A percentile compares a stretch with the other conserved stretches of the same genome.
phyloP scores from a whole-genome alignment of 768 basidiomycete genomes.

The Leccinum variicolor region DNA sequence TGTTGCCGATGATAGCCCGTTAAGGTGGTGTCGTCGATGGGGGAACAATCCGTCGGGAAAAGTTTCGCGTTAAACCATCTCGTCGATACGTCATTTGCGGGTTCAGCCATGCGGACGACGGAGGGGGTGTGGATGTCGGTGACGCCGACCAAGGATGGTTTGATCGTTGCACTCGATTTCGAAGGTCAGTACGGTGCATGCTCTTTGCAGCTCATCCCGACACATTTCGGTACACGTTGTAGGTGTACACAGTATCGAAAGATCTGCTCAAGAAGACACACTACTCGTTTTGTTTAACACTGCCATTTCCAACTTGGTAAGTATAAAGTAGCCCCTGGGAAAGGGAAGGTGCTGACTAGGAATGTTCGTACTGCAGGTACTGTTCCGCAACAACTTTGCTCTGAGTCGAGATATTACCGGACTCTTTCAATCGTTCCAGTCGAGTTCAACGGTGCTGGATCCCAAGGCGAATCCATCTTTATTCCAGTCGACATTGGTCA shows the following conservation, averaged over 20 bases:
- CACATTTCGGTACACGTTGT: neutral
- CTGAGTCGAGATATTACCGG: slow-evolving; percentile 57
- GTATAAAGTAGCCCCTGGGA: slow-evolving; percentile 11
- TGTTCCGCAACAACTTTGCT: slow-evolving; percentile 66
- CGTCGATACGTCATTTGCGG: slow-evolving; percentile 62
- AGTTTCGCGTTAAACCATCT: slow-evolving; percentile 59
- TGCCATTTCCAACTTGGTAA: slow-evolving; percentile 60
- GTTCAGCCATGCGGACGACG: slow-evolving; percentile 64
- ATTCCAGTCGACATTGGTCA: slow-evolving; percentile 56
- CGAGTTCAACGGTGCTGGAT: slow-evolving; percentile 55
- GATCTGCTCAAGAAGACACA: slow-evolving; percentile 61
- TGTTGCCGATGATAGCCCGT: slow-evolving; percentile 41
- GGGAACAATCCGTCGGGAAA: slow-evolving; percentile 65
- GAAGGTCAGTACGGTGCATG: slow-evolving; percentile 39
- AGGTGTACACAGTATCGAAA: slow-evolving; percentile 63
- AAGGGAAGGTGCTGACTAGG: neutral
- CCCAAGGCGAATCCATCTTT: slow-evolving; percentile 55
- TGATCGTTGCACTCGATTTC: slow-evolving; percentile 62
- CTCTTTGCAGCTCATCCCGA: neutral
- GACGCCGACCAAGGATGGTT: slow-evolving; percentile 50
- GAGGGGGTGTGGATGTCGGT: slow-evolving; percentile 70
- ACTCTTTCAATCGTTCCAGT: slow-evolving; percentile 60
- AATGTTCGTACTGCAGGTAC: slow-evolving; percentile 37
- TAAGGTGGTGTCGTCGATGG: slow-evolving; percentile 66
- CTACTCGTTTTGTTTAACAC: slow-evolving; percentile 63